A percentile compares a stretch with the other conserved stretches of the same genome.
phyloP scores from a whole-genome alignment of 345 rosid genomes.

The Sonneratia caseolaris region DNA sequence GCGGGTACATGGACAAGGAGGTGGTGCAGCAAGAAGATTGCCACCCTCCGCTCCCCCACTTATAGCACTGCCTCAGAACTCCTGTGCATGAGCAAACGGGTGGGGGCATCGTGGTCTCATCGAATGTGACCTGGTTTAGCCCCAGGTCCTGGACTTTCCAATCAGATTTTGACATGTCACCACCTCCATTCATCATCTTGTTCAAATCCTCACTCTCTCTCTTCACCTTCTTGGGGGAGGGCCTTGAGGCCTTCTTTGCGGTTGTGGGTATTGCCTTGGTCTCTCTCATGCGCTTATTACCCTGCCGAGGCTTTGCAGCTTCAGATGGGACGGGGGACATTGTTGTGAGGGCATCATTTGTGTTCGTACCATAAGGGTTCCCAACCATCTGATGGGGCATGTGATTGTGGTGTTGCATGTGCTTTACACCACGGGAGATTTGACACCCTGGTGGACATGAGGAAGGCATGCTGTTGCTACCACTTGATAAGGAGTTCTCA shows the following conservation, averaged over 20 bases:
- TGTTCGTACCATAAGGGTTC: constrained; percentile 46
- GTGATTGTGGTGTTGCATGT: constrained; percentile 51
- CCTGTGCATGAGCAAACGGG: constrained; percentile 97
- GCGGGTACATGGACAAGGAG: constrained; percentile 68
- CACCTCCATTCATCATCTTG: constrained; percentile 45
- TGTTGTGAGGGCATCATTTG: constrained; percentile 47
- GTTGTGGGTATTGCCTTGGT: constrained; percentile 30
- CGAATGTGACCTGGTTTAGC: constrained; percentile 76
- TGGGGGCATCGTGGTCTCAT: constrained; percentile 83
- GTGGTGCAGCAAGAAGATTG: constrained; percentile 98
- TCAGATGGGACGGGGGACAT: constrained; percentile 44
- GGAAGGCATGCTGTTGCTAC: constrained; percentile 29
- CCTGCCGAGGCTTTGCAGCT: constrained; percentile 53
- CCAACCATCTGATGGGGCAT: constrained; percentile 42
- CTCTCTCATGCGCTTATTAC: constrained; percentile 55
- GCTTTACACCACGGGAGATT: constrained; percentile 76
- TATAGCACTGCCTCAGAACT: constrained; percentile 75
- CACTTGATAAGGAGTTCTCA: constrained; percentile 54
- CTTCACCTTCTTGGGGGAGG: constrained; percentile 51
- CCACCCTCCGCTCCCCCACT: constrained; percentile 99
- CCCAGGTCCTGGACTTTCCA: constrained; percentile 86
- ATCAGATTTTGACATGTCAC: constrained; percentile 53
- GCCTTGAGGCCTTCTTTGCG: constrained; percentile 56
- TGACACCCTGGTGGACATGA: constrained; percentile 75
- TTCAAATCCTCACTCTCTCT: constrained; percentile 47